Evolutionary conservation across 306 rosid species (phyloP), one percentile per base, ranked within the genome.

Genomic region (Acacia melanoxylon): DNA sequence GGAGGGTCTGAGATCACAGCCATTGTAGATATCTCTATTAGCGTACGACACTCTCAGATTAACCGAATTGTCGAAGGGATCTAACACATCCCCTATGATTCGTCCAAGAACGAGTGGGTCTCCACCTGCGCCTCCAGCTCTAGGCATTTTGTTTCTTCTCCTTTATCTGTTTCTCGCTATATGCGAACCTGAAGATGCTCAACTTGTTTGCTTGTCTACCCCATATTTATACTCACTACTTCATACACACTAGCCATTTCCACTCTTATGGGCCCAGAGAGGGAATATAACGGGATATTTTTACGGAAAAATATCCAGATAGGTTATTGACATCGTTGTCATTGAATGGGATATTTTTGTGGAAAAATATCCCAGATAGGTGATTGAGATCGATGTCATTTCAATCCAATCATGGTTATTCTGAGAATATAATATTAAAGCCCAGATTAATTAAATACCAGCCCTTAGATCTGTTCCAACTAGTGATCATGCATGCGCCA

Each of bases 41-140:
- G 63, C 75, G 19, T 69, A 87, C 27, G 71, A n/a, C 1, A 84
- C 87, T 41, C 74, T 73, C 3, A 87, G 40, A 75, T 81, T 56
- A 40, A 81, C 68, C 0, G 78, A 74, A 56, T 19, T 70, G 61
- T 84, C 82, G 66, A 87, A 87, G 33, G 82, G 80, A 16, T 87
- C 87, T 13, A 87, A 12, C 3, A 87, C 90, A 45, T 87, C 90
- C 56, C 87, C 90, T 15, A 84, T 62, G 10, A 87, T 83, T 17
- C 90, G 74, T 67, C 90, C 90, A 44, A 87, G 74, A 63, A 82
- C 86, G 0, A 87, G 87, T 37, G 90, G 74, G 31, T 84, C 83
- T 25, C 84, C 77, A 6, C 84, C 75, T 54, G 3, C 54, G 3
- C 51, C 74, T 42, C 54, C 54, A 31, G 11, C 20, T 27, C 76